Base-by-base conservation (phyloP, 108 stramenopile genomes). In the Cyclotella kingstonii region DNA sequence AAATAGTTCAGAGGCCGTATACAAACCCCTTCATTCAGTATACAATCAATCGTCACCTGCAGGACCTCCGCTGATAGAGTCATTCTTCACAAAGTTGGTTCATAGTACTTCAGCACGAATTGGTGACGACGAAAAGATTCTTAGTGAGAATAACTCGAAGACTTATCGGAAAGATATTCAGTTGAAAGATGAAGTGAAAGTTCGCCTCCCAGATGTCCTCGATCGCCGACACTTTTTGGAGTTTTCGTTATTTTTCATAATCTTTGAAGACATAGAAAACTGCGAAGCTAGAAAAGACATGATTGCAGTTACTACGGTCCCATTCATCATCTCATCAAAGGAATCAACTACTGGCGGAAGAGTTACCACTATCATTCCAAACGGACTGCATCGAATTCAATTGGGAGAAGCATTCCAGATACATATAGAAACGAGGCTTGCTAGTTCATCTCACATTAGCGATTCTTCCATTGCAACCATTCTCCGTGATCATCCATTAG, bases 301-400 rank as follows among this genome's bases (percentile, higher is more conserved):
- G 14, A 14, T 90, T 38, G 82, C 81, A 2, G 82, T 85, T 30
- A 78, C 83, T 25, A 61, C 69, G 12, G 82, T 93, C 21, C 91
- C 89, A 14, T 66, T 93, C 22, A 84, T 82, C 40, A 81, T 78
- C 10, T 77, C 77, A 22, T 77, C 83, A 0, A 81, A 81, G 19
- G 86, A 88, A 45, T 53, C 80, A 7, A 58, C 41, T 31, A 70
- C 82, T 5, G 75, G 83, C 8, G 67, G 40, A 22, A 68, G 79
- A 59, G 80, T 82, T n/a, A 75, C 82, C 18, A 90, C 86, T 17
- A 56, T 90, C 18, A 90, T 93, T 49, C 91, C 89, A 2, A 89
- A 93, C 74, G 91, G 84, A 27, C 59, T 66, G 28, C 91, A 93
- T 36, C 58, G 89, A 30, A 62, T 93, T n/a, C 85, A 82, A 52